Conservation (phyloP, 139 green algal genomes). For the Pycnococcus provasolii region DNA sequence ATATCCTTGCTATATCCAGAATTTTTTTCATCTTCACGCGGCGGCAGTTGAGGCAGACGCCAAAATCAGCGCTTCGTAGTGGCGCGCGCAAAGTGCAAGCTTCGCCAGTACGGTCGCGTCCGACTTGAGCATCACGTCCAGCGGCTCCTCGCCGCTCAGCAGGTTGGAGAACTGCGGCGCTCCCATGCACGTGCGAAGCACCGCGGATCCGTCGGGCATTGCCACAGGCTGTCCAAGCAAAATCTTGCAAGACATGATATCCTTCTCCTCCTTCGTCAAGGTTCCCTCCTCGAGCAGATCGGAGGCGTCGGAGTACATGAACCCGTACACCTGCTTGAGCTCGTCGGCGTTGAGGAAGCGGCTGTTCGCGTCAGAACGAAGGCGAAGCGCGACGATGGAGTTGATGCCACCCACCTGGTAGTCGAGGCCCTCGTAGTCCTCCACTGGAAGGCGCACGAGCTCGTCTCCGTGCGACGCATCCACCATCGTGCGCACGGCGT, state of each 20-base stretch:
- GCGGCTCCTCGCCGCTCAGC: not conserved
- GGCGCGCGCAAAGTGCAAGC: conserved; percentile 11
- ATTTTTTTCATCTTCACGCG: no score
- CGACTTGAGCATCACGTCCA: not conserved
- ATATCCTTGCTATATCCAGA: no score
- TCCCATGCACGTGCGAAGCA: conserved; percentile 12
- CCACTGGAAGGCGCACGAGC: not conserved
- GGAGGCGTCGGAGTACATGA: conserved; percentile 10
- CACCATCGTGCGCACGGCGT: conserved; percentile 2
- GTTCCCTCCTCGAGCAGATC: not conserved
- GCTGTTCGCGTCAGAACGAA: not conserved
- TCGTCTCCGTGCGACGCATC: not conserved
- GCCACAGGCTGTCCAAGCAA: conserved; percentile 13
- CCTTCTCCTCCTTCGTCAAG: not conserved
- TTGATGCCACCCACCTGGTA: conserved; percentile 14
- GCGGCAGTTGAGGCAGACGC: not conserved
- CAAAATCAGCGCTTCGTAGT: conserved; percentile 3
- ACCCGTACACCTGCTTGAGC: conserved; percentile 11
- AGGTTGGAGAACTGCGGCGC: conserved; percentile 14
- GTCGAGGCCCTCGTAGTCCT: conserved; percentile 5
- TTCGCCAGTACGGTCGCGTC: not conserved
- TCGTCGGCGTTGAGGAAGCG: not conserved
- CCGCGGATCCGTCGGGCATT: conserved; percentile 1
- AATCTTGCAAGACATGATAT: not conserved
- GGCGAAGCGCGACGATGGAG: conserved; percentile 11